phyloP scores from a whole-genome alignment of 768 basidiomycete genomes.

The Sporobolomyces phaffii region DNA sequence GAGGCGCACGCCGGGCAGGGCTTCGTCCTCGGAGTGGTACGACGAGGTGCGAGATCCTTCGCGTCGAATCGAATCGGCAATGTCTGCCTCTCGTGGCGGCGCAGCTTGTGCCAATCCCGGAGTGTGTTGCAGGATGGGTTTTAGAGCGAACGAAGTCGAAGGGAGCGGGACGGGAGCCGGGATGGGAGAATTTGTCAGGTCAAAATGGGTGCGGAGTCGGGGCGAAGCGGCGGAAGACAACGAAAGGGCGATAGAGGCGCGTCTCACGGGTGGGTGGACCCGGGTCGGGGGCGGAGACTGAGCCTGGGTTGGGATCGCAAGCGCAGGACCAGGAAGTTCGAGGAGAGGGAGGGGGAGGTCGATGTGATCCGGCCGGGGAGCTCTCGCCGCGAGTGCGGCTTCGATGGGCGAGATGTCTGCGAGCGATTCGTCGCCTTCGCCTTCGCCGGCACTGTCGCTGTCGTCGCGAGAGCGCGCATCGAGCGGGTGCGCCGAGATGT shows the following conservation, averaged over 20 bases:
- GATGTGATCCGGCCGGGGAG: slow-evolving; percentile 19
- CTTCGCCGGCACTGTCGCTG: background rate
- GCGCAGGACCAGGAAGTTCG: slow-evolving; percentile 22
- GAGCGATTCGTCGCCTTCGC: background rate
- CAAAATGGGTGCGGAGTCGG: slow-evolving; percentile 13
- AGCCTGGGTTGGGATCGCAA: background rate
- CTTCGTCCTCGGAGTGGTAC: slow-evolving; percentile 28
- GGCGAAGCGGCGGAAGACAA: background rate
- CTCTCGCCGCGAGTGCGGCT: slow-evolving; percentile 11
- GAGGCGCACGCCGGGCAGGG: slow-evolving; percentile 14
- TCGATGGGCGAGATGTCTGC: slow-evolving; percentile 11
- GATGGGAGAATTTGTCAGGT: slow-evolving; percentile 19
- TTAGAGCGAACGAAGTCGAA: slow-evolving; percentile 6
- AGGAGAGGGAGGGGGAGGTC: slow-evolving; percentile 26
- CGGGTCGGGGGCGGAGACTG: background rate
- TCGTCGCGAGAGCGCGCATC: background rate
- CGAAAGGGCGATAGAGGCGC: background rate
- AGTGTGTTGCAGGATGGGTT: slow-evolving; percentile 18
- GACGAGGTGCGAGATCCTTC: slow-evolving; percentile 13
- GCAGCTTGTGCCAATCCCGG: background rate
- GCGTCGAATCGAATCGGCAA: slow-evolving; percentile 13
- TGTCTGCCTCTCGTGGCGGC: background rate
- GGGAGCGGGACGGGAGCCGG: background rate
- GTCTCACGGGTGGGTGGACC: too few species aligned
- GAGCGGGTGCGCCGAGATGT: background rate